Percentiles rank a stretch among this genome's conserved stretches.
Conservation (phyloP, 495 filamentous ascomycete species). For the Ascodesmis nigricans region DNA sequence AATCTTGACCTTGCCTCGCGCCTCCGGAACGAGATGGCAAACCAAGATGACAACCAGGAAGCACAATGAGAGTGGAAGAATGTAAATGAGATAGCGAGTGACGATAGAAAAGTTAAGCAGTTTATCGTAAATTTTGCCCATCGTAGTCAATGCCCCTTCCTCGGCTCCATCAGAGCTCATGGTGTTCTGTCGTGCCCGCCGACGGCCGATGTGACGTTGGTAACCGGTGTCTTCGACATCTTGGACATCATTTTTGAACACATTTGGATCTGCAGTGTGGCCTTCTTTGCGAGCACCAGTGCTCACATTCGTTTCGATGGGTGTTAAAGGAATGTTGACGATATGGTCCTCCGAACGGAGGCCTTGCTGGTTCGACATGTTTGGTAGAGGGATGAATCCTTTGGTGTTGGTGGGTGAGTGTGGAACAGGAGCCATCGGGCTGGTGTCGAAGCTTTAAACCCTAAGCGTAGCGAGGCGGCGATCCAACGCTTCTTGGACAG, state of each 20-base stretch:
- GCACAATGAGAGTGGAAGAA: slow-evolving; percentile 50
- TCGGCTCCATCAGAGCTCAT: slow-evolving; percentile 28
- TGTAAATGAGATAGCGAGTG: slow-evolving; percentile 75
- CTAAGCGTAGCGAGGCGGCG: no score
- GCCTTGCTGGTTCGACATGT: no score
- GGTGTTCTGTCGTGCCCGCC: slow-evolving; percentile 27
- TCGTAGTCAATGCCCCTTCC: slow-evolving; percentile 44
- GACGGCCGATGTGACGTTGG: slow-evolving; percentile 32
- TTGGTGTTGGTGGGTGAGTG: no score
- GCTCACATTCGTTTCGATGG: slow-evolving; percentile 29
- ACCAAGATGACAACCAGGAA: slow-evolving; percentile 68
- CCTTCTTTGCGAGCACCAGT: slow-evolving; percentile 31
- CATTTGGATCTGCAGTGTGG: slow-evolving; percentile 17
- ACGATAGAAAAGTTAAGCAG: slow-evolving; percentile 67
- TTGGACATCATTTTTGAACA: slow-evolving; percentile 15
- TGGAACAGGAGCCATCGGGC: no score
- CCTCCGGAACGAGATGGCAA: slow-evolving; percentile 28
- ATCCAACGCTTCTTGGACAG: no score
- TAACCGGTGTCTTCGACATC: slow-evolving; percentile 27
- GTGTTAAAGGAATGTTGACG: slow-evolving; percentile 29
- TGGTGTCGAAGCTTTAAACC: no score
- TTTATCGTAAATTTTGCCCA: slow-evolving; percentile 75
- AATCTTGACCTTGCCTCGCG: no score
- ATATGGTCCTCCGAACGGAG: slow-evolving; percentile 16
- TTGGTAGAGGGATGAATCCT: no score